These are phyloP conservation scores for Trichoderma breve DNA, from an alignment of 2,329 filamentous ascomycete species.

Conservation along the genomic window DNA sequence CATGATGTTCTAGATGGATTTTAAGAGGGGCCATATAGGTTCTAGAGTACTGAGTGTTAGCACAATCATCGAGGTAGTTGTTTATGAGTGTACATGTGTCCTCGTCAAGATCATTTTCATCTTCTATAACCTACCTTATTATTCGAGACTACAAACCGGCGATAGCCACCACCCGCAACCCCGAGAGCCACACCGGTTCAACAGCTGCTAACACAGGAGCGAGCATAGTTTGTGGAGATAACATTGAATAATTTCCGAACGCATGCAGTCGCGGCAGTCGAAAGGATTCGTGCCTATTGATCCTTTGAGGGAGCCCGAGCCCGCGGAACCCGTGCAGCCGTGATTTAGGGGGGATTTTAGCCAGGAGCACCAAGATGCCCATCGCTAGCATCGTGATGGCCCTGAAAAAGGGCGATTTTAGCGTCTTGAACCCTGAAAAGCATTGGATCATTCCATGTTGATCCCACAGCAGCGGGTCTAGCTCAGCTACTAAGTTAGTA, in stretches of 20 bases:
- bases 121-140: too few relatives aligned
- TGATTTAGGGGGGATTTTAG: neutral
- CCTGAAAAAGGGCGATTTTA: neutral
- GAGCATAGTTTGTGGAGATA: neutral
- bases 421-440: neutral
- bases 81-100: neutral
- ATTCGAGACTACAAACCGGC: too few relatives aligned
- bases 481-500: neutral
- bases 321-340: neutral
- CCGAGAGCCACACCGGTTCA: neutral
- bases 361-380: neutral
- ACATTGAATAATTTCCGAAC: neutral
- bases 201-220: neutral
- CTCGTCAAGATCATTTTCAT: too few relatives aligned
- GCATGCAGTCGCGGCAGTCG: neutral
- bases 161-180: neutral
- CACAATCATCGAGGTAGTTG: neutral
- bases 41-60: neutral
- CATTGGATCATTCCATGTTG: neutral
- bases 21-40: neutral
- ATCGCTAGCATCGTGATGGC: neutral
- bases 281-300: neutral
- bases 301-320: neutral
- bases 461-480: neutral
- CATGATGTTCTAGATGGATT: neutral